These are phyloP conservation scores for Kodamaea hsintzibuensis DNA, from an alignment of 805 yeast genomes.

Conservation along the genomic window DNA sequence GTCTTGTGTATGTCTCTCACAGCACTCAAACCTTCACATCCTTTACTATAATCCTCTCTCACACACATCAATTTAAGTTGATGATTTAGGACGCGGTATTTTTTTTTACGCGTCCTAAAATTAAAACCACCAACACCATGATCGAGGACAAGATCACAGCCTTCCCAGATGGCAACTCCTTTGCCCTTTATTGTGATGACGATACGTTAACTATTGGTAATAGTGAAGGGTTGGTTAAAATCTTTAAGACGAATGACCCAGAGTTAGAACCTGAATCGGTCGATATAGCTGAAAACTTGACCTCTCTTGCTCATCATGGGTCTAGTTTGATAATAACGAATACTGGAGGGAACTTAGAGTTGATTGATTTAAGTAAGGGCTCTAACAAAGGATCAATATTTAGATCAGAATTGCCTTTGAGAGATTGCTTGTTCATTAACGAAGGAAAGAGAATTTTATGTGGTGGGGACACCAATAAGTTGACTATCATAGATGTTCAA, in stretches of 20 bases:
- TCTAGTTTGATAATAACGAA: conserved; percentile 35
- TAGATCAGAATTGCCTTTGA: conserved; percentile 46
- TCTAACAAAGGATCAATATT: conserved; percentile 39
- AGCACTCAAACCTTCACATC: not conserved
- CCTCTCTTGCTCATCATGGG: conserved; percentile 36
- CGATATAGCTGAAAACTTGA: conserved; percentile 50
- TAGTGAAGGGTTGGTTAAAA: conserved; percentile 53
- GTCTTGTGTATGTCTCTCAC: no score
- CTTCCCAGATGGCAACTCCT: conserved; percentile 43
- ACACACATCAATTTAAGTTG: no score
- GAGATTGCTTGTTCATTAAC: conserved; percentile 60
- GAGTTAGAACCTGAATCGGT: conserved; percentile 63
- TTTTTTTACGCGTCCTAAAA: conserved; percentile 1
- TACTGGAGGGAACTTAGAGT: conserved; percentile 44
- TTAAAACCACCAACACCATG: conserved; percentile 7
- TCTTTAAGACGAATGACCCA: conserved; percentile 46
- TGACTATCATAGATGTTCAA: conserved; percentile 47
- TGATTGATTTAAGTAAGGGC: conserved; percentile 32
- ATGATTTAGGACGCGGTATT: not conserved
- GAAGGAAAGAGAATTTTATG: conserved; percentile 57
- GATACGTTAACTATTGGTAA: conserved; percentile 51
- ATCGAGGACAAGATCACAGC: conserved; percentile 29
- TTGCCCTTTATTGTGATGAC: conserved; percentile 26
- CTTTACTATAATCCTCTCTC: not conserved
- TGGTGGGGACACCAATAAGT: conserved; percentile 68